Conservation (phyloP, 2,329 filamentous ascomycete genomes). For the Calcarisporium arbuscula region DNA sequence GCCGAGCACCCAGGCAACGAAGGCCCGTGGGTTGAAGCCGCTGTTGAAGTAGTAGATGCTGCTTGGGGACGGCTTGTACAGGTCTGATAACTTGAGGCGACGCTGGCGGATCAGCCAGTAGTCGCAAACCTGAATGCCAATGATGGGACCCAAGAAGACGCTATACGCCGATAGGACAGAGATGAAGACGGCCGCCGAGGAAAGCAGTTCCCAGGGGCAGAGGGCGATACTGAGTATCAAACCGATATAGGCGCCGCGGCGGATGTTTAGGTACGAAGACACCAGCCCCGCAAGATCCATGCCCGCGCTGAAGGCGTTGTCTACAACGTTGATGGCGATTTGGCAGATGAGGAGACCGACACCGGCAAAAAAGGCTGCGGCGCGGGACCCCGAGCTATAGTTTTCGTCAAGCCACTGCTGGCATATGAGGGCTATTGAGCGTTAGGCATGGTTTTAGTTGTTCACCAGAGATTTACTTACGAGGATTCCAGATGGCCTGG, state of each 20-base stretch:
- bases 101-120: slow-evolving; percentile 53
- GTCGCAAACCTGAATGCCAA: slow-evolving; percentile 48
- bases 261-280: slow-evolving; percentile 46
- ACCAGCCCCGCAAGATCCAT: slow-evolving; percentile 46
- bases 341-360: slow-evolving; percentile 11
- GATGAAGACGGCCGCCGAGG: slow-evolving; percentile 50
- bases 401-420: slow-evolving; percentile 1
- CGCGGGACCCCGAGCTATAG: slow-evolving; percentile 8
- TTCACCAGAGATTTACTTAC: no score
- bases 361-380: slow-evolving; percentile 12
- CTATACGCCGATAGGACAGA: slow-evolving; percentile 56
- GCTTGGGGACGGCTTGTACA: slow-evolving; percentile 2
- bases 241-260: slow-evolving; percentile 42
- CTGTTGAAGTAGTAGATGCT: slow-evolving; percentile 4
- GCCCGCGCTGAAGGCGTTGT: slow-evolving; percentile 30
- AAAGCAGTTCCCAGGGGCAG: slow-evolving; percentile 46
- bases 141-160: slow-evolving; percentile 59
- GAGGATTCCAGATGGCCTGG: neutral
- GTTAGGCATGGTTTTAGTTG: no score
- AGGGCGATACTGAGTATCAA: slow-evolving; percentile 34
- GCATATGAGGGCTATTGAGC: neutral
- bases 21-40: slow-evolving; percentile 2
- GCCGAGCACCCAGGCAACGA: slow-evolving; percentile 4
- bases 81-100: slow-evolving; percentile 35
- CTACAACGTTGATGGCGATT: slow-evolving; percentile 12